These are phyloP conservation scores for Neocucurbitaria cava DNA, from an alignment of 2,329 filamentous ascomycete species.

Conservation along the genomic window DNA sequence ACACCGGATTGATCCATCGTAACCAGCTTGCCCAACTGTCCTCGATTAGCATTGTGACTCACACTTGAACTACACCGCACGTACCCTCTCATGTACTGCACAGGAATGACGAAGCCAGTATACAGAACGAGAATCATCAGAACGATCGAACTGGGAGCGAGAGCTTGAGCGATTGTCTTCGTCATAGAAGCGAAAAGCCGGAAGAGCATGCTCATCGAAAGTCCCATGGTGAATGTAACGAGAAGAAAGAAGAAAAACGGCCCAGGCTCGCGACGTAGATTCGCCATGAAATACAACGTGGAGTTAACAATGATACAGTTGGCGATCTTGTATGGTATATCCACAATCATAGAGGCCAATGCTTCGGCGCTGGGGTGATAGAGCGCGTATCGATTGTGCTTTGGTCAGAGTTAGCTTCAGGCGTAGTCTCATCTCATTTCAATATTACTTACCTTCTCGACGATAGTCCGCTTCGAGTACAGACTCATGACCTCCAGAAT, in stretches of 20 bases:
- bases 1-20: conserved; percentile 78
- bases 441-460: conserved; percentile 67
- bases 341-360: conserved; percentile 78
- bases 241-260: conserved; percentile 85
- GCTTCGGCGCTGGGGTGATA: conserved; percentile 88
- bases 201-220: conserved; percentile 85
- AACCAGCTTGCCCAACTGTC: conserved; percentile 45
- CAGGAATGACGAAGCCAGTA: conserved; percentile 72
- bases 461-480: conserved; percentile 84
- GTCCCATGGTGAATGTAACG: conserved; percentile 58
- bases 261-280: conserved; percentile 72
- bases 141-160: conserved; percentile 60
- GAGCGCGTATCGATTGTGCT: conserved; percentile 82
- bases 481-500: conserved; percentile 68
- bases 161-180: conserved; percentile 65
- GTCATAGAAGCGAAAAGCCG: conserved; percentile 76
- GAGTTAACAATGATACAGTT: conserved; percentile 77
- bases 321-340: conserved; percentile 77
- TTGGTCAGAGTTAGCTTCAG: conserved; percentile 9
- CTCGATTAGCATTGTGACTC: conserved; percentile 2
- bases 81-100: conserved; percentile 59
- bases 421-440: too few species aligned
- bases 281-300: conserved; percentile 82
- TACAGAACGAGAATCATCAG: conserved; percentile 68
- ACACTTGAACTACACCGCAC: background rate